Percentiles rank a stretch among this genome's conserved stretches.
Evolutionary conservation across 768 basidiomycete genomes (phyloP).

Genomic region (Nevesoporus exiguus): DNA sequence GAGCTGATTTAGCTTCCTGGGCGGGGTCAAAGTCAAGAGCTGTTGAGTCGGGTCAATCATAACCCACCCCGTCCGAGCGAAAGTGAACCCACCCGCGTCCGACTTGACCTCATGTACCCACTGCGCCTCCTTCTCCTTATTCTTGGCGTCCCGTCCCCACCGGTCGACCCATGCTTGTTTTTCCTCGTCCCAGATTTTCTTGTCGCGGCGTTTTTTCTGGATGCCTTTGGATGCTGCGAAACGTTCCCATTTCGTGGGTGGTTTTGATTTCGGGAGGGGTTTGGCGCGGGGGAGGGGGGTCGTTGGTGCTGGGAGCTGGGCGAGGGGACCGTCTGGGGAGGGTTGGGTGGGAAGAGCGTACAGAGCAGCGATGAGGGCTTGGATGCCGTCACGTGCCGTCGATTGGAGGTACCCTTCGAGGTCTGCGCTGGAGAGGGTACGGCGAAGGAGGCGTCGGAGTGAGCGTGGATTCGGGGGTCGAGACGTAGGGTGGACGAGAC

Average conservation of each 20-base stretch:
- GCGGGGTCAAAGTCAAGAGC: conserved; percentile 74
- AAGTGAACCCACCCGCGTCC: conserved; percentile 64
- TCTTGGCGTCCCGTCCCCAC: conserved; percentile 90
- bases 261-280: conserved; percentile 89
- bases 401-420: conserved; percentile 78
- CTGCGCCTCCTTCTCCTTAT: conserved; percentile 79
- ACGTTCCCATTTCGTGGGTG: conserved; percentile 93
- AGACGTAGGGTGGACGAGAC: neutral
- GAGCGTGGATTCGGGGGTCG: too few species aligned
- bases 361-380: conserved; percentile 74
- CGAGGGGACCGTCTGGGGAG: conserved; percentile 79
- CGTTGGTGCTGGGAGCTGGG: conserved; percentile 72
- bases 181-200: conserved; percentile 91
- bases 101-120: conserved; percentile 91
- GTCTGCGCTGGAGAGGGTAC: conserved; percentile 53
- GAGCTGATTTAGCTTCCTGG: conserved; percentile 68
- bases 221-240: conserved; percentile 96
- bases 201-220: conserved; percentile 70
- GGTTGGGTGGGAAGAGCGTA: conserved; percentile 77
- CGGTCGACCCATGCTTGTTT: conserved; percentile 87
- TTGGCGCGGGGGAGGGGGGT: conserved; percentile 86
- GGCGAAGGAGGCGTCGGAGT: too few species aligned
- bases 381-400: conserved; percentile 77
- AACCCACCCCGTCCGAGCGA: neutral
- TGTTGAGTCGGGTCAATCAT: neutral